These are phyloP conservation scores for Coniochaeta sp. DNA, from an alignment of 2,329 filamentous ascomycete species.

Conservation along the genomic window DNA sequence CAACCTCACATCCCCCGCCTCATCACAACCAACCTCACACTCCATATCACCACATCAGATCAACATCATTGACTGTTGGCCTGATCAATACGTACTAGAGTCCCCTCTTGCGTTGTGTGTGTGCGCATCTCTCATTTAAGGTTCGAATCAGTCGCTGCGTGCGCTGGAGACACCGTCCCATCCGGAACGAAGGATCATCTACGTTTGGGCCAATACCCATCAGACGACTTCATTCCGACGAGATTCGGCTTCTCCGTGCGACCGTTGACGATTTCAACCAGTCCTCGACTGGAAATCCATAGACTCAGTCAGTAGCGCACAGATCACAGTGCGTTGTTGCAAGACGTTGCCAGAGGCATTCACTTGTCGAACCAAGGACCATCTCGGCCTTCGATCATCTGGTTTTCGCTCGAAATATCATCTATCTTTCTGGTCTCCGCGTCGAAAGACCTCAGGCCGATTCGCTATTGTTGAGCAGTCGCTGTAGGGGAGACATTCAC, in stretches of 20 bases:
- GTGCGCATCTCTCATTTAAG: slow-evolving; percentile 19
- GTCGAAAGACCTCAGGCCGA: slow-evolving; percentile 24
- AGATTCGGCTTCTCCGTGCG: not conserved
- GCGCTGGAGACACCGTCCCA: slow-evolving; percentile 14
- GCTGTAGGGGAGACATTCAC: slow-evolving; percentile 84
- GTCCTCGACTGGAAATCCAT: slow-evolving; percentile 5
- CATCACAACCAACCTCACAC: slow-evolving; percentile 16
- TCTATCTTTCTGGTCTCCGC: slow-evolving; percentile 8
- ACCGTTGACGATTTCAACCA: not conserved
- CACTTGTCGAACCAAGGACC: slow-evolving; percentile 1
- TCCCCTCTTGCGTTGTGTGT: slow-evolving; percentile 17
- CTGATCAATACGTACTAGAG: slow-evolving; percentile 5
- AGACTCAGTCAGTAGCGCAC: slow-evolving; percentile 9
- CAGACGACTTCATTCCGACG: slow-evolving; percentile 9
- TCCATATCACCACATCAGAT: slow-evolving; percentile 7
- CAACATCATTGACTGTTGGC: slow-evolving; percentile 3
- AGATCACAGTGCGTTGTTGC: not conserved
- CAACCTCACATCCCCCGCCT: slow-evolving; percentile 18
- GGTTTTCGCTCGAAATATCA: not conserved
- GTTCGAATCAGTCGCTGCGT: slow-evolving; percentile 14
- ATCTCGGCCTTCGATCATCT: slow-evolving; percentile 1
- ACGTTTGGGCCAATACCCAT: slow-evolving; percentile 7
- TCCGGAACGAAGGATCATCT: slow-evolving; percentile 16
- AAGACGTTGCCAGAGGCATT: not conserved
- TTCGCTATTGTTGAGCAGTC: slow-evolving; percentile 23